Base-by-base conservation (phyloP, 208 protist genomes). In the Crithidia acanthocephali region DNA sequence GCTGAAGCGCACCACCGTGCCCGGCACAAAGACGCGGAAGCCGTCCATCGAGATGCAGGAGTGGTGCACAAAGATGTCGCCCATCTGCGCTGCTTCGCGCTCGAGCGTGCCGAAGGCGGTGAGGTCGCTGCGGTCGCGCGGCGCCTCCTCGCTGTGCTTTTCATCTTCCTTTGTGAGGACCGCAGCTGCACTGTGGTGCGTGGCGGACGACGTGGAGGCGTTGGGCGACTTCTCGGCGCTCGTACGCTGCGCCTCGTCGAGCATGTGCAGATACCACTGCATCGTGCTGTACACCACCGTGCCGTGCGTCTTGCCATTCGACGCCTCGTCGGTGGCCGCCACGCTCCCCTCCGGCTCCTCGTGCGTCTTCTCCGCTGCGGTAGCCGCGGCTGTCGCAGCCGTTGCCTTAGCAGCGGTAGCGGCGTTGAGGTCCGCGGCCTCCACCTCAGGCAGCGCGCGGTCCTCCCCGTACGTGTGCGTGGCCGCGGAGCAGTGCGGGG, bases 61-160 rank as follows among this genome's bases (percentile, higher is more conserved):
- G 63, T 91, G 80, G 52, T 88, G 83, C 22, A 91, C 83, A 61
- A 91, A 91, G 44, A 91, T 85, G 67, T 88, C 86, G 5, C 79
- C 85, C 32, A 87, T 47, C 15, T 55, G 35, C 10, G 67, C 72
- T 11, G 75, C 58, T 42, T 79, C 81, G n/a, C 81, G 77, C 25
- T 48, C 58, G 2, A 81, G 64, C 57, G 35, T 76, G 18, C 40
- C 68, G 8, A 71, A 48, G 22, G 30, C 68, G 7, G 44, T 23
- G 23, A 37, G 23, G 32, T 42, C 35, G 35, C 33, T 42, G 57
- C 57, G n/a, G 30, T 30, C 13, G 57, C 22, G 16, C 37, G 13
- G 7, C 37, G 37, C 7, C 37, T 16, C 37, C 37, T 7, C 37
- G 7, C 37, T 13, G 37, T 13, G 9, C 9, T 7, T 44, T 13